Conservation (phyloP, 805 yeast genomes). For the Metschnikowia henanensis region DNA sequence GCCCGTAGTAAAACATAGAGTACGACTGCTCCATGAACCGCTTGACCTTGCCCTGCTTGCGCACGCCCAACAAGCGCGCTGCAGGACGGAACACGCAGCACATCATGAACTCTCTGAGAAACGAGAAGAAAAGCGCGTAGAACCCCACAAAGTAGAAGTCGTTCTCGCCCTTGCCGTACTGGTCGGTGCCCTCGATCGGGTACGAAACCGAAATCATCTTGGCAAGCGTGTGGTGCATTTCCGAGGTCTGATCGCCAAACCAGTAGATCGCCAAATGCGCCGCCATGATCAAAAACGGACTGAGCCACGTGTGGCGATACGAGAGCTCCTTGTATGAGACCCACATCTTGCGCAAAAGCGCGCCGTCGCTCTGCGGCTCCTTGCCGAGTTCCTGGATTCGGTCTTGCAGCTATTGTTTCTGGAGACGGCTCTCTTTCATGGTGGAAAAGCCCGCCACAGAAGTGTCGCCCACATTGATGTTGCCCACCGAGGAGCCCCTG, state of each 20-base stretch:
- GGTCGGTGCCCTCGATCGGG: constrained; percentile 56
- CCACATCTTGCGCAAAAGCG: constrained; percentile 54
- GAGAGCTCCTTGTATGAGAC: constrained; percentile 58
- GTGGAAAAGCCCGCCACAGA: constrained; percentile 67
- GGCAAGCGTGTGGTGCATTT: constrained; percentile 56
- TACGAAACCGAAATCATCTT: constrained; percentile 68
- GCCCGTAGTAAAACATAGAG: constrained; percentile 75
- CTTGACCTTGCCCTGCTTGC: constrained; percentile 53
- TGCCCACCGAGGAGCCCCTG: constrained; percentile 73
- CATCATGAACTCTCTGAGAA: constrained; percentile 89
- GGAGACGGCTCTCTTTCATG: constrained; percentile 49
- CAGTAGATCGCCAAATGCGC: constrained; percentile 45
- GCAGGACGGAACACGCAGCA: constrained; percentile 74
- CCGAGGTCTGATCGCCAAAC: constrained; percentile 56
- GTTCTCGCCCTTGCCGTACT: constrained; percentile 83
- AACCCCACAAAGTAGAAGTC: constrained; percentile 80
- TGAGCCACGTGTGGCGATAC: constrained; percentile 68
- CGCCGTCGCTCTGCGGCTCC: constrained; percentile 44
- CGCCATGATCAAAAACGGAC: constrained; percentile 54
- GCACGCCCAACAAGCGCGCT: constrained; percentile 55
- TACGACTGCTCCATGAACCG: constrained; percentile 95
- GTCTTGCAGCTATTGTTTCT: constrained; percentile 34
- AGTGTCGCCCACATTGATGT: constrained; percentile 72
- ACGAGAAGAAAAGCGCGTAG: constrained; percentile 86
- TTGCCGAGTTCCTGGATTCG: constrained; percentile 31